A percentile compares a stretch with the other conserved stretches of the same genome.
These are phyloP conservation scores for Boletales sp. DNA, from an alignment of 768 basidiomycete genomes.

Conservation along the genomic window DNA sequence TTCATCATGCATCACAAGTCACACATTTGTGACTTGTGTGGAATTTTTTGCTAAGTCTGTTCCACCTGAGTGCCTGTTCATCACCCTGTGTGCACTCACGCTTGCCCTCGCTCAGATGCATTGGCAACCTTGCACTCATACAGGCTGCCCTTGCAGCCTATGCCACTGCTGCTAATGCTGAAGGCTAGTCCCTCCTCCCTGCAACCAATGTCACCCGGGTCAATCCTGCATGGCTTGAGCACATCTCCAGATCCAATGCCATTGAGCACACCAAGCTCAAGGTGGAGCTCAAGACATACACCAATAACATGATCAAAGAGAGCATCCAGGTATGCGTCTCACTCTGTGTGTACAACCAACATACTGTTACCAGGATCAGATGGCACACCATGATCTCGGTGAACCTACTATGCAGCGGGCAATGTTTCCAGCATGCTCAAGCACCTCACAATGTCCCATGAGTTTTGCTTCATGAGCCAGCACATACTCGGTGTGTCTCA, in stretches of 20 bases:
- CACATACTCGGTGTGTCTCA: slow-evolving; percentile 88
- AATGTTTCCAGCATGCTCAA: slow-evolving; percentile 70
- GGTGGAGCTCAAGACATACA: slow-evolving; percentile 91
- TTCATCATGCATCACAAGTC: too few species aligned
- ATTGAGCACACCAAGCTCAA: slow-evolving; percentile 80
- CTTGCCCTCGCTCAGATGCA: slow-evolving; percentile 63
- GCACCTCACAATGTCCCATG: slow-evolving; percentile 86
- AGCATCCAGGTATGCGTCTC: slow-evolving; percentile 72
- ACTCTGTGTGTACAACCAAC: not conserved
- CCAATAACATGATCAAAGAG: slow-evolving; percentile 98
- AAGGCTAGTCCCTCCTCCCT: slow-evolving; percentile 41
- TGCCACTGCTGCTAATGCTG: slow-evolving; percentile 38
- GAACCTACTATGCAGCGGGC: slow-evolving; percentile 69
- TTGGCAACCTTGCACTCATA: slow-evolving; percentile 63
- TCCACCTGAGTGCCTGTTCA: slow-evolving; percentile 62
- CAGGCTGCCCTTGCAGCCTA: slow-evolving; percentile 51
- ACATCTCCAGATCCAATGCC: slow-evolving; percentile 57
- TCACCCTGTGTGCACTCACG: slow-evolving; percentile 70
- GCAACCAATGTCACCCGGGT: slow-evolving; percentile 45
- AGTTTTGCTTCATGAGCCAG: slow-evolving; percentile 86
- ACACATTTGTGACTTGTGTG: too few species aligned
- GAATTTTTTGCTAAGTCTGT: too few species aligned
- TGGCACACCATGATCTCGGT: slow-evolving; percentile 88
- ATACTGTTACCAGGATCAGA: slow-evolving; percentile 42
- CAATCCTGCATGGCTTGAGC: slow-evolving; percentile 74